These are phyloP conservation scores for Macrolepiota albuminosa DNA, from an alignment of 768 basidiomycete genomes.

Conservation along the genomic window DNA sequence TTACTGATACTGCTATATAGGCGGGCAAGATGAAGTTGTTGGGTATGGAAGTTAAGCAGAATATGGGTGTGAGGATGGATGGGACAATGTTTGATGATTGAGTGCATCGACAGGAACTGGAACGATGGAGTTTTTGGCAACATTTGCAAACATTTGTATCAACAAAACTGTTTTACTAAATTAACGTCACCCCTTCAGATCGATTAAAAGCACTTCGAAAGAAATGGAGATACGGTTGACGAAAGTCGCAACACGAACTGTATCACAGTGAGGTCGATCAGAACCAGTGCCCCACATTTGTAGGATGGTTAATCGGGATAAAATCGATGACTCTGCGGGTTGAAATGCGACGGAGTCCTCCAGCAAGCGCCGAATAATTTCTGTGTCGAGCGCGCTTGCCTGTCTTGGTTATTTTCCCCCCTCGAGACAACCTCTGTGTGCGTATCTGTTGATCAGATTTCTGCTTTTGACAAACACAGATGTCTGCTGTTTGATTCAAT, in stretches of 20 bases:
- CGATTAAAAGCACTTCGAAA: background rate
- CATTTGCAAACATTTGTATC: background rate
- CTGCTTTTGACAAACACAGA: too few relatives aligned
- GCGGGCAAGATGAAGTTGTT: constrained; percentile 79
- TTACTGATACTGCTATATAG: constrained; percentile 26
- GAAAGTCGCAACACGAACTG: background rate
- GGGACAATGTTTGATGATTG: constrained; percentile 53
- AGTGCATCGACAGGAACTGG: background rate
- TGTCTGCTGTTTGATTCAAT: too few relatives aligned
- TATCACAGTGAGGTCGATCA: background rate
- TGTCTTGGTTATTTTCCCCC: too few relatives aligned
- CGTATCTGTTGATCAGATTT: too few relatives aligned
- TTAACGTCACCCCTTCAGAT: background rate
- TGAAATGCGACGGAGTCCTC: background rate
- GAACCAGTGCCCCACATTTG: background rate
- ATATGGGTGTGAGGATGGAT: constrained; percentile 86
- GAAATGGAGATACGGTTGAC: background rate
- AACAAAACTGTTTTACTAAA: background rate
- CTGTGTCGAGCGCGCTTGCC: background rate
- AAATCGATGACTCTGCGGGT: too few relatives aligned
- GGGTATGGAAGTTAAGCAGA: constrained; percentile 86
- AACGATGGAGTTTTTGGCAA: background rate
- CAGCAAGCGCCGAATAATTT: background rate
- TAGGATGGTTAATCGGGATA: background rate
- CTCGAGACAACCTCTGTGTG: too few relatives aligned